Conservation (phyloP, 805 yeast species). For the Saccharomycopsis amapae region DNA sequence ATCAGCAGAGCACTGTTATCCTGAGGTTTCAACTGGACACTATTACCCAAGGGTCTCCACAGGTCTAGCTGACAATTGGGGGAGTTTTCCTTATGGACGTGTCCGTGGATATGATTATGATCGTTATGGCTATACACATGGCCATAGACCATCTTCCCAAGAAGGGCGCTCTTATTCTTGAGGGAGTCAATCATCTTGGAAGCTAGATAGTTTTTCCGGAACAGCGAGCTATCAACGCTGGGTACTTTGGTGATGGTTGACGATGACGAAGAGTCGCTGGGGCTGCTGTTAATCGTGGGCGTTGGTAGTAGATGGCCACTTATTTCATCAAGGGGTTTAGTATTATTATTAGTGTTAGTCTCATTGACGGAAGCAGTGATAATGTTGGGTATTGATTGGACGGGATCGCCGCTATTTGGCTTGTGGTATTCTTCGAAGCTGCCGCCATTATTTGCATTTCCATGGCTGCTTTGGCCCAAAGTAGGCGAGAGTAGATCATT, state of each 20-base stretch:
- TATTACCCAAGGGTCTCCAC: neutral
- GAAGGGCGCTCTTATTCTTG: constrained; percentile 14
- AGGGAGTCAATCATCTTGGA: constrained; percentile 18
- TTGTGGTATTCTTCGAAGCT: no score
- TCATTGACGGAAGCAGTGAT: no score
- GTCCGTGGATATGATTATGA: constrained; percentile 45
- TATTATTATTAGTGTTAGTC: no score
- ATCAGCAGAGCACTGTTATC: neutral
- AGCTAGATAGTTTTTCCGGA: constrained; percentile 10
- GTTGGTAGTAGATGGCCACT: no score
- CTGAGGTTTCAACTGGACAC: neutral
- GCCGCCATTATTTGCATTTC: no score
- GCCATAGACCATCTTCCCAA: constrained; percentile 41
- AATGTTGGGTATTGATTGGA: no score
- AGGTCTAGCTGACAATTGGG: constrained; percentile 22
- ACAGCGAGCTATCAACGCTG: neutral
- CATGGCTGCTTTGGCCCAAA: no score
- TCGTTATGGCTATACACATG: constrained; percentile 42
- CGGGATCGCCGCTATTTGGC: no score
- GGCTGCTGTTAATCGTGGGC: no score
- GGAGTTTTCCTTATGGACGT: constrained; percentile 40
- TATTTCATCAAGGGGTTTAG: no score
- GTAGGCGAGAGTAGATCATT: no score
- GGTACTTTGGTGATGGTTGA: neutral
- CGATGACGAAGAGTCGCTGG: neutral